Base-by-base conservation (phyloP, 805 yeast genomes). In the Starmerella ratchasimensis region DNA sequence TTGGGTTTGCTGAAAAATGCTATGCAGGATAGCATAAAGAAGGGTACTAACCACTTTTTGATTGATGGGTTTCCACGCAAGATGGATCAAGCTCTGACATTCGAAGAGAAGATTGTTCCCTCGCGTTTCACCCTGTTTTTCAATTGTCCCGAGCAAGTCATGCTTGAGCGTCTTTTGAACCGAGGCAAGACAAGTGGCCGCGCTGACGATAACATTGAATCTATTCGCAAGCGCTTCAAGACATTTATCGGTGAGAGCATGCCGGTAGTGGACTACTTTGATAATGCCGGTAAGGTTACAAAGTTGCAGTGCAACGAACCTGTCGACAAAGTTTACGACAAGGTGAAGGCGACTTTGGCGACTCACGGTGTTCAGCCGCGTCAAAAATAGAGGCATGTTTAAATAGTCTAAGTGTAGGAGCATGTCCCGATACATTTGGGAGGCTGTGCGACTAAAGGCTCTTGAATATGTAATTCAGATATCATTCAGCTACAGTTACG, bases 1-100 rank as follows among this genome's bases (percentile, higher is more conserved):
- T 68, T 88, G 49, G 88, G 82, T 1, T 63, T 88, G 40, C 68
- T 88, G 53, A 71, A 77, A 51, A 76, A 79, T 45, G 93, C 95
- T 8, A 84, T 88, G 61, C 52, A 62, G 28, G 76, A 69, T 24
- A 44, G 40, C 14, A 43, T 50, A 34, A 52, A 64, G n/a, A 77
- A 80, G 13, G 65, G 67, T 9, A 67, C 66, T 37, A 21, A 29
- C 21, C 73, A 73, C 49, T 88, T 86, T 58, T 64, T 88, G 51
- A 75, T 88, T 37, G 98, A 88, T 58, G 98, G 98, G 0, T 88
- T 90, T 70, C 98, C 98, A 34, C 72, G 97, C 57, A 83, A 86
- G 58, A 88, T 90, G 96, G 97, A 90, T 61, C 98, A 88, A 64
- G 97, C 97, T 0, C 42, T 79, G 28, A 80, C 88, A n/a, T 88